Evolutionary conservation across 169 alveolate genomes (phyloP), one percentile per base, ranked within the genome.

Genomic region (Perkinsus marinus): DNA sequence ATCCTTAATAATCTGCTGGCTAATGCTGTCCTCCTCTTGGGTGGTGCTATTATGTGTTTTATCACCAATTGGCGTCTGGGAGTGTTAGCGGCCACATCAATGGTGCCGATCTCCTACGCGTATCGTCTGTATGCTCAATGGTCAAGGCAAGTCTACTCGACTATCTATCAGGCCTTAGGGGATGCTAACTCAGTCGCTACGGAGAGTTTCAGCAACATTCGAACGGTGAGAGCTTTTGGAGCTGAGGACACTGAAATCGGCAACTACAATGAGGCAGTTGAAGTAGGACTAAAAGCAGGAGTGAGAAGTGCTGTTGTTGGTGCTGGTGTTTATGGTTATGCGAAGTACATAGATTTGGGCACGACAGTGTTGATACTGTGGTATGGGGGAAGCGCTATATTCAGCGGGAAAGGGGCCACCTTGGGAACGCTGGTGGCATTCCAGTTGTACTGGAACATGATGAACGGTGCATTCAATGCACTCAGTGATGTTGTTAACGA

Each of bases 381-480:
- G 94, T 93, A 93, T 38, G 94, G 94, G 5, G 94, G 94, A 5
- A 39, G 46, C 89, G 92, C 90, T 38, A 93, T 93, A 3, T 34
- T 90, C 68, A 26, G 17, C 38, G 19, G 68, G 13, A 57, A 57
- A 13, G 34, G 22, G 7, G 79, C 22, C 30, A 57, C 79, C 26
- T 26, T 57, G 79, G 79, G 79, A 16, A 57, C 79, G 26, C 34
- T 57, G 79, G 90, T 93, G 89, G 92, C 94, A 13, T 93, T 93
- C 46, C 94, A 93, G 47, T 92, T 93, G 39, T 93, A 93, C 90
- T 93, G 94, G 94, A 93, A 93, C 57, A 89, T 93, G 94, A 93
- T 93, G 94, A 93, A 93, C 92, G 43, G n/a, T 36, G 94, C 94
- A 38, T 93, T 93, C 68, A 89, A 91, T 38, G 47, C 90, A 10